Conservation (phyloP, 2,329 filamentous ascomycete genomes). For the Colletotrichum coccodes region DNA sequence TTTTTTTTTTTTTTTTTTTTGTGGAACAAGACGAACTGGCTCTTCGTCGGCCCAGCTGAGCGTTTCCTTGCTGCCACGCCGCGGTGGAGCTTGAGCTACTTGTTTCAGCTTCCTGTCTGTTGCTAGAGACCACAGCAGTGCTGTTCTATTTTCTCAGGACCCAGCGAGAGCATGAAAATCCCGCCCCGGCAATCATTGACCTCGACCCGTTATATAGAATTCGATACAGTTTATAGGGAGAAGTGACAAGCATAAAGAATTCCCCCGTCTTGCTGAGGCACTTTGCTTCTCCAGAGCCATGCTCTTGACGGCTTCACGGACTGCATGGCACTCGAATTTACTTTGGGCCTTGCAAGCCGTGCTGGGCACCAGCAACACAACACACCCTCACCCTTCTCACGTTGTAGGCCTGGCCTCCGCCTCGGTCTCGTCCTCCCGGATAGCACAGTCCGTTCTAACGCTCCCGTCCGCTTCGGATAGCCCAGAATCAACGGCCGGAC, state of each 20-base stretch:
- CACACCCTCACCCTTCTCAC: background rate
- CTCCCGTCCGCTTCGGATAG: constrained; percentile 6
- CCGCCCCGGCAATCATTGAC: background rate
- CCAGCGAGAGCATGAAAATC: background rate
- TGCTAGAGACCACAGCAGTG: background rate
- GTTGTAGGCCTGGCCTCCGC: background rate
- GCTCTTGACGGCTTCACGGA: background rate
- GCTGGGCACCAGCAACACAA: background rate
- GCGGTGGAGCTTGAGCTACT: constrained; percentile 18
- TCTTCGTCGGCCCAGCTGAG: constrained; percentile 14
- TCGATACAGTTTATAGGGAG: constrained; percentile 5
- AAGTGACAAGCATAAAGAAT: background rate
- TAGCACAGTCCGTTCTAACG: background rate
- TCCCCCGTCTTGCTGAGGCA: background rate
- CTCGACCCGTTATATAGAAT: background rate
- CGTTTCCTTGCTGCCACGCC: constrained; percentile 26
- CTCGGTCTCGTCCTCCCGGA: background rate
- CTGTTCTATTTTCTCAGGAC: background rate
- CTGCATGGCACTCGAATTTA: background rate
- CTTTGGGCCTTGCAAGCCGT: background rate
- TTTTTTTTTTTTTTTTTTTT: too few species aligned
- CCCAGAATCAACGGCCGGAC: background rate
- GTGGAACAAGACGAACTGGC: background rate
- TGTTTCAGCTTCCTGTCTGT: constrained; percentile 5
- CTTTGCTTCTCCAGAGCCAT: background rate